A percentile compares a stretch with the other conserved stretches of the same genome.
phyloP scores from a whole-genome alignment of 2,329 filamentous ascomycete species.

The Phaeosphaeriaceae sp. region DNA sequence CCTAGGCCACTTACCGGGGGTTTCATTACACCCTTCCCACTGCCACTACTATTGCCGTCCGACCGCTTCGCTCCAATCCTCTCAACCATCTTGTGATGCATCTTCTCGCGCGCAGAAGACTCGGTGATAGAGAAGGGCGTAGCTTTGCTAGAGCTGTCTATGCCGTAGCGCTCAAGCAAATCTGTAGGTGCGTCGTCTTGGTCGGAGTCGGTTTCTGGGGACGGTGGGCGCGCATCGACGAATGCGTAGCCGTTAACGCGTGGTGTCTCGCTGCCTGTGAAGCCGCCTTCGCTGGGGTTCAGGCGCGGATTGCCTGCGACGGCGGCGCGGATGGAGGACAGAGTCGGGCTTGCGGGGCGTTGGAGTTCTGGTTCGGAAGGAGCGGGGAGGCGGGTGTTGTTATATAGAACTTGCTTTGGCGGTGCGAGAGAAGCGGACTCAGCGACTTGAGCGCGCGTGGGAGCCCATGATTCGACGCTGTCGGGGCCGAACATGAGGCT shows the following conservation, averaged over 20 bases:
- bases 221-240: conserved; percentile 85
- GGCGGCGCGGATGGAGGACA: conserved; percentile 83
- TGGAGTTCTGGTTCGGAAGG: conserved; percentile 40
- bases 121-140: conserved; percentile 76
- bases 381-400: conserved; percentile 80
- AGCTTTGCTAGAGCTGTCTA: conserved; percentile 19
- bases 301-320: conserved; percentile 75
- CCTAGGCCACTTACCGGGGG: conserved; percentile 21
- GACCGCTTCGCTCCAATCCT: conserved; percentile 26
- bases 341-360: conserved; percentile 79
- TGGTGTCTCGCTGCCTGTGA: conserved; percentile 78
- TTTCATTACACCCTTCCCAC: background rate
- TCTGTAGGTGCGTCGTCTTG: conserved; percentile 49
- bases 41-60: background rate
- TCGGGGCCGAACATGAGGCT: conserved; percentile 85
- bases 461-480: conserved; percentile 62
- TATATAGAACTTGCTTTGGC: conserved; percentile 78
- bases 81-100: conserved; percentile 75
- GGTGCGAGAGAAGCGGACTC: conserved; percentile 76
- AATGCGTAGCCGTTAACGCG: conserved; percentile 93
- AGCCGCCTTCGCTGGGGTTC: conserved; percentile 68
- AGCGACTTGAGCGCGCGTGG: conserved; percentile 71
- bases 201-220: conserved; percentile 65
- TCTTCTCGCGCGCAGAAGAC: conserved; percentile 76
- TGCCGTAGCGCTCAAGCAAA: conserved; percentile 56